These are phyloP conservation scores for Oryza glumipatula DNA, from an alignment of 176 grass and related monocot genomes.

Conservation along the genomic window DNA sequence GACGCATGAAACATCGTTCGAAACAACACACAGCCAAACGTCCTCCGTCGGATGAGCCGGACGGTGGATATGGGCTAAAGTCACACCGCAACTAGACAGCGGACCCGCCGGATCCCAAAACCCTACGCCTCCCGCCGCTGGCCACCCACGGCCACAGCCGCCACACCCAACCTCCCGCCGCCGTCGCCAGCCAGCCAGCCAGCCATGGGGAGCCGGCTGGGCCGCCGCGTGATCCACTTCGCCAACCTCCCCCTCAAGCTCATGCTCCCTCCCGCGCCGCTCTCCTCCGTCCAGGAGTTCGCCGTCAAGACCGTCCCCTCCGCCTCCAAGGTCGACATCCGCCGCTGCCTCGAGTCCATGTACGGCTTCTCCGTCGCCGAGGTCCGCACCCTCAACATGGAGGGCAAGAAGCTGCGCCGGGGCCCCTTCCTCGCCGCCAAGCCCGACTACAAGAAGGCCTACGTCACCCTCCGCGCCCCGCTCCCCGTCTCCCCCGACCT, in stretches of 20 bases:
- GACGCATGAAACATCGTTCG: too few relatives aligned
- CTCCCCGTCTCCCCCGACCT: constrained; percentile 77
- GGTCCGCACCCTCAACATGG: constrained; percentile 91
- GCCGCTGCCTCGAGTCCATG: constrained; percentile 85
- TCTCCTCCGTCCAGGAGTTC: constrained; percentile 86
- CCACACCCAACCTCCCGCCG: background rate
- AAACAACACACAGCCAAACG: too few relatives aligned
- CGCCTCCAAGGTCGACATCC: constrained; percentile 96
- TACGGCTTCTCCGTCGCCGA: constrained; percentile 92
- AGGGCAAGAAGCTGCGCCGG: constrained; percentile 80
- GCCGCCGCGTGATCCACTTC: constrained; percentile 92
- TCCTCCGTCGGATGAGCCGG: background rate
- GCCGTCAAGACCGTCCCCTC: constrained; percentile 86
- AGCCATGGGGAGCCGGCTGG: constrained; percentile 85
- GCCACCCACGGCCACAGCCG: background rate
- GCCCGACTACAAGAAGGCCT: constrained; percentile 99
- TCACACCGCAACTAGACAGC: background rate
- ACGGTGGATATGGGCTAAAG: background rate
- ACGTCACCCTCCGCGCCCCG: constrained; percentile 75
- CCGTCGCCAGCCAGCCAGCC: constrained; percentile 4
- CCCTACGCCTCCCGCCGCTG: background rate
- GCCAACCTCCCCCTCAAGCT: constrained; percentile 90
- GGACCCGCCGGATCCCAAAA: background rate
- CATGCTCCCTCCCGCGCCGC: constrained; percentile 77
- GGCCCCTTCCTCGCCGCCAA: constrained; percentile 66